Evolutionary conservation across 371 early-diverging fungal species (phyloP), one percentile per base, ranked within the genome.

Genomic region (Caulochytrium protostelioides): DNA sequence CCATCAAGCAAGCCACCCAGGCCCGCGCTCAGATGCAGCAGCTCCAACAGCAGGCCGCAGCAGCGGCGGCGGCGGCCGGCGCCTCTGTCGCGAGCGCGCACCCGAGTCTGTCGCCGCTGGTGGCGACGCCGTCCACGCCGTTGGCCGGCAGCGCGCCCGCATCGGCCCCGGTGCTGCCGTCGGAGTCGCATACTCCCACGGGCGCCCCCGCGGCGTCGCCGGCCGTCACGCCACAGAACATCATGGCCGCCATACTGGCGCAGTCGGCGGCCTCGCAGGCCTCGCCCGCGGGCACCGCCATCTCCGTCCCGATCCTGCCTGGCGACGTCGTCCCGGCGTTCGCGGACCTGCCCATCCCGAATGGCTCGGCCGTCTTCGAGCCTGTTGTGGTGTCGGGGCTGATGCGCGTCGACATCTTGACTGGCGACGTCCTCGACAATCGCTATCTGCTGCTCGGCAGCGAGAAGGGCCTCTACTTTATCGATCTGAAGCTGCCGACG

Each of bases 401-500:
- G 16, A 20, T 46, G 10, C 25, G 36, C 9, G 24, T 43, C 31
- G 53, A 56, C 12, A 34, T 55, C n/a, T 30, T 28, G 18, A 50
- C 59, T 4, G 54, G 49, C 4, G 59, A 57, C 26, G 27, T 62
- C 20, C 47, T 65, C 19, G 65, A 65, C 34, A 38, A 37, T 12
- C 56, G 33, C 3, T 64, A 54, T 35, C 39, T 60, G 13, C 47
- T 69, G 18, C 26, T 69, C 22, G 69, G 63, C 14, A 43, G 50
- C 12, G 64, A 60, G 22, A 42, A 40, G 12, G 66, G 62, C 1
- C 47, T 69, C 18, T 59, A 42, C 41, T 61, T 57, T 38, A 37
- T 54, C 31, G 65, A 69, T 37, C 12, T 30, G 12, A 38, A 35
- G 5, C 31, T 35, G 25, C n/a, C n/a, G n/a, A n/a, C n/a, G n/a